Percentiles rank a stretch among this genome's conserved stretches.
These are phyloP conservation scores for Pseudopyrenochaeta lycopersici DNA, from an alignment of 2,329 filamentous ascomycete genomes.

Conservation along the genomic window DNA sequence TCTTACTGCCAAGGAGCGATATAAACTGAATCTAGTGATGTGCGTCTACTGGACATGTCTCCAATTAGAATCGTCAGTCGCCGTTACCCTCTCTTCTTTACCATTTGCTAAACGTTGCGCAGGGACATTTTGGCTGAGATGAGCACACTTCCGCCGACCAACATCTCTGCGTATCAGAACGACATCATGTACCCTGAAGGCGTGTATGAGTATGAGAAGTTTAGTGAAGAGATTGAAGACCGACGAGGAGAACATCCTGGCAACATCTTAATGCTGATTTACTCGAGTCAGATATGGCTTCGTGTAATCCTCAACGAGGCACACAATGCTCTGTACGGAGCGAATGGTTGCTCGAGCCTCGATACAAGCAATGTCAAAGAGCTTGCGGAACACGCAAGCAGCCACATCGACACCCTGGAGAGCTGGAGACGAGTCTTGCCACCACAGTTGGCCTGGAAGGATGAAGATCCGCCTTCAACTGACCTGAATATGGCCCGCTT, in stretches of 20 bases:
- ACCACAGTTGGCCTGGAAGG: conserved; percentile 66
- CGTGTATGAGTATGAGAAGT: conserved; percentile 53
- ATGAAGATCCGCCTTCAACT: conserved; percentile 72
- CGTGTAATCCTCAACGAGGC: conserved; percentile 65
- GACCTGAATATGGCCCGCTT: conserved; percentile 86
- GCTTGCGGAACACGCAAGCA: conserved; percentile 35
- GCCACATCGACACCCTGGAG: conserved; percentile 56
- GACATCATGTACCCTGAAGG: conserved; percentile 73
- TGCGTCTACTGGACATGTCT: conserved; percentile 92
- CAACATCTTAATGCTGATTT: conserved; percentile 62
- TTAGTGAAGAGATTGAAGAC: conserved; percentile 24
- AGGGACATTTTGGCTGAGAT: conserved; percentile 94
- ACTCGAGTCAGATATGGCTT: conserved; percentile 69
- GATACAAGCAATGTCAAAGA: conserved; percentile 41
- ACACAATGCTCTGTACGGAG: conserved; percentile 64
- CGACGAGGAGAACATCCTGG: conserved; percentile 36
- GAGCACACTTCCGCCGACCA: conserved; percentile 66
- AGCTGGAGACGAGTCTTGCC: conserved; percentile 63
- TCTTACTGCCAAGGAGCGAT: conserved; percentile 34
- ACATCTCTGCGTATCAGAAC: conserved; percentile 65
- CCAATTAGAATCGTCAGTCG: conserved; percentile 80
- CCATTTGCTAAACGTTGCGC: conserved; percentile 8
- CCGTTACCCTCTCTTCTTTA: not conserved
- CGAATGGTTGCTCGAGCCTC: conserved; percentile 43
- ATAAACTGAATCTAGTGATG: conserved; percentile 53